Base-by-base conservation (phyloP, 306 rosid genomes). In the Oxytropis ochrocephala region DNA sequence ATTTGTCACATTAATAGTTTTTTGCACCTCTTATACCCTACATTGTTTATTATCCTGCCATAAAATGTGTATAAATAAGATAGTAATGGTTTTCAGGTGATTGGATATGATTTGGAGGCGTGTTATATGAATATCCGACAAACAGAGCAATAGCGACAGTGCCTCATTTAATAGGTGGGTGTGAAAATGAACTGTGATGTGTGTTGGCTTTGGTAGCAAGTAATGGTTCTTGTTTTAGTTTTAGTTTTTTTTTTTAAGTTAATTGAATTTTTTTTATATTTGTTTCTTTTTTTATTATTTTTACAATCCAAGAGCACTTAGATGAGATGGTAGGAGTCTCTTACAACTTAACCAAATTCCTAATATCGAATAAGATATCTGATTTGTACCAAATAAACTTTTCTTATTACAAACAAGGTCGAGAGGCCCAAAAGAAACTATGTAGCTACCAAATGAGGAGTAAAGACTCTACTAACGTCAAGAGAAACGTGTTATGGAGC, bases 91-190 rank as follows among this genome's bases (percentile, higher is more conserved):
- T 48, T 42, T 58, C 24, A 24, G 64, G 69, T 67, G 75, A 76
- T 67, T 58, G 41, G 75, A 76, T 60, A 59, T 76, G 65, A 69
- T 69, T 69, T 69, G 76, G 59, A 69, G 75, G 70, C 8, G 27
- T 76, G 71, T 42, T 19, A 50, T 39, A 38, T 51, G 39, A 76
- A 49, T 51, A 61, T 69, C 80, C 80, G 65, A 76, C 76, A 69
- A 51, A n/a, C 41, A 52, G 7, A 76, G 75, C 12, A 19, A 60
- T 11, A 51, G 62, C 46, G 46, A 44, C 60, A 62, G 67, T 6
- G 56, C 4, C 19, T 63, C 54, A 63, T 77, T 77, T 63, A 77
- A 44, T 70, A 21, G 35, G 53, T 49, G 56, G 59, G 63, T 49
- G 16, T 30, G 39, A 68, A 67, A 67, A 52, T 58, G 13, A 29